These are phyloP conservation scores for Phytophthora cactorum DNA, from an alignment of 352 stramenopile species.

Conservation along the genomic window DNA sequence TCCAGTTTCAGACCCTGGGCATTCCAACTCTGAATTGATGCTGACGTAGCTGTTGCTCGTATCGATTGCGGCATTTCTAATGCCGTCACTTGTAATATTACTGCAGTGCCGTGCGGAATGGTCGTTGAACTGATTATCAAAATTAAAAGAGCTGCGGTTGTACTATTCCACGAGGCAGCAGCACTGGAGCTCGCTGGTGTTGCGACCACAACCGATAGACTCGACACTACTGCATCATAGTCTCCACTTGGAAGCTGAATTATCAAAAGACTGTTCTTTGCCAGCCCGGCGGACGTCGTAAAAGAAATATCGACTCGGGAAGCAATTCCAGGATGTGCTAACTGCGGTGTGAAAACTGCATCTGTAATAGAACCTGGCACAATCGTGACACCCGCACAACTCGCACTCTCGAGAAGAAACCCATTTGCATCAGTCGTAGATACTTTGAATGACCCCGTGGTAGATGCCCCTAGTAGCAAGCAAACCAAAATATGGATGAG, in stretches of 20 bases:
- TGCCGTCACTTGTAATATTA: slow-evolving; percentile 47
- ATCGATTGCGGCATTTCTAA: slow-evolving; percentile 60
- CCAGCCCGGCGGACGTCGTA: slow-evolving; percentile 52
- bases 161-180: slow-evolving; percentile 45
- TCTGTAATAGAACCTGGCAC: slow-evolving; percentile 40
- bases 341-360: slow-evolving; percentile 36
- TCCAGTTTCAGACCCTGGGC: slow-evolving; percentile 46
- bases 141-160: slow-evolving; percentile 42
- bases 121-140: slow-evolving; percentile 36
- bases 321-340: slow-evolving; percentile 53
- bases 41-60: slow-evolving; percentile 26
- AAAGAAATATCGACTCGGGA: slow-evolving; percentile 55
- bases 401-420: slow-evolving; percentile 41
- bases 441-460: slow-evolving; percentile 42
- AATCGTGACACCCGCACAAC: slow-evolving; percentile 36
- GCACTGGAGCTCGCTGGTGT: slow-evolving; percentile 30
- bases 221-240: slow-evolving; percentile 37
- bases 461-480: slow-evolving; percentile 33
- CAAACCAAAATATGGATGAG: not conserved
- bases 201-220: slow-evolving; percentile 35
- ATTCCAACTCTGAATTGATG: slow-evolving; percentile 61
- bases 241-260: slow-evolving; percentile 48
- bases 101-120: slow-evolving; percentile 35
- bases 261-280: slow-evolving; percentile 42
- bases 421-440: slow-evolving; percentile 45